Conservation (phyloP, 2,329 filamentous ascomycete species). For the Aureobasidium mangrovei region DNA sequence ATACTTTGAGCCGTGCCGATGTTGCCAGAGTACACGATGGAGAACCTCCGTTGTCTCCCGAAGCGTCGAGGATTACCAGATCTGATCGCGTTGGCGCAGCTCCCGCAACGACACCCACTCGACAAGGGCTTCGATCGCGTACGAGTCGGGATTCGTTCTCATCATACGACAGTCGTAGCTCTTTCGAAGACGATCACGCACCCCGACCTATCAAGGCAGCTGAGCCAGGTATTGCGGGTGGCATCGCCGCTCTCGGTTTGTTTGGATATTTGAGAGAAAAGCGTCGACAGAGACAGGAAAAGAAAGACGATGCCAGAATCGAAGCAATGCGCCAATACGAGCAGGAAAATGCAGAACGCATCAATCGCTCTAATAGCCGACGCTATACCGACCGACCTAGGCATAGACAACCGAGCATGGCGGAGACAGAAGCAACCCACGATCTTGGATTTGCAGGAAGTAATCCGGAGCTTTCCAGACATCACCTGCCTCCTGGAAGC, state of each 20-base stretch:
- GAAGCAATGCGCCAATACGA: slow-evolving; percentile 43
- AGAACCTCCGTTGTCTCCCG: slow-evolving; percentile 15
- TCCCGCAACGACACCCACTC: neutral
- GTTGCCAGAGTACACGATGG: slow-evolving; percentile 40
- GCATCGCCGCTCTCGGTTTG: slow-evolving; percentile 39
- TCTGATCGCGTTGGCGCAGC: slow-evolving; percentile 1
- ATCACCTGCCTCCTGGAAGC: slow-evolving; percentile 23
- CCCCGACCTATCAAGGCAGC: slow-evolving; percentile 12
- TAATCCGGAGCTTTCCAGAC: slow-evolving; percentile 36
- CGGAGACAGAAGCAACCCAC: slow-evolving; percentile 26
- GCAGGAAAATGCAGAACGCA: slow-evolving; percentile 32
- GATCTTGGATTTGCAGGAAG: slow-evolving; percentile 35
- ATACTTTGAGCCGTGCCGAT: slow-evolving; percentile 37
- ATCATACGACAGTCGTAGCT: slow-evolving; percentile 15
- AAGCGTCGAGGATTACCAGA: slow-evolving; percentile 6
- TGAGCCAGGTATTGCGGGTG: slow-evolving; percentile 34
- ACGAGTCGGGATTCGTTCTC: slow-evolving; percentile 15
- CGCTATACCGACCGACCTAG: slow-evolving; percentile 25
- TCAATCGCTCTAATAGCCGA: slow-evolving; percentile 21
- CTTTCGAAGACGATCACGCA: slow-evolving; percentile 12
- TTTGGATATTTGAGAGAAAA: slow-evolving; percentile 35
- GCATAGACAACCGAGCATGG: slow-evolving; percentile 23
- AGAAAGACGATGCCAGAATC: slow-evolving; percentile 52
- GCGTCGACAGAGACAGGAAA: slow-evolving; percentile 45
- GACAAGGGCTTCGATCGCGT: slow-evolving; percentile 10